Base-by-base conservation (phyloP, 139 green algal genomes). In the Coccomyxa sp. region DNA sequence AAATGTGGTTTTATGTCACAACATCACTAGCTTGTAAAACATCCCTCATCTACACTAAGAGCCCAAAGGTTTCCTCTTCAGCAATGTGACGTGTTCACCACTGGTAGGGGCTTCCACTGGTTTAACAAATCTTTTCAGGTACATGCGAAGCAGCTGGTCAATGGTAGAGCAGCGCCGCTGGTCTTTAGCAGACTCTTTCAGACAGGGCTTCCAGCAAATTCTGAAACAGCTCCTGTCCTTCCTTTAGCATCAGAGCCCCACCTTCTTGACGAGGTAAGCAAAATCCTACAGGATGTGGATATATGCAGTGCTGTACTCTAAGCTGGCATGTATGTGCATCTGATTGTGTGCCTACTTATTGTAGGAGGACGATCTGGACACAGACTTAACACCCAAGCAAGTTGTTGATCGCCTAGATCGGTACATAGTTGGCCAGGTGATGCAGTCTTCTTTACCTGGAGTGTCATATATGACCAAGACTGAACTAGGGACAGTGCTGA, bases 371-470 rank as follows among this genome's bases (percentile, higher is more conserved):
- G 74, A 88, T 1, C 32, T 81, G 59, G 67, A 74, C n/a, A 67
- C 59, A 38, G 79, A 83, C 30, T 76, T 94, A 30, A 96, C 94
- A 18, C 93, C 92, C 28, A 75, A 63, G n/a, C 81, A 92, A 77
- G 91, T 97, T 45, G 93, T 97, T 17, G 89, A 95, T 71, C 82
- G 89, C 71, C 86, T 99, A 30, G 96, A 98, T 82, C 89, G 91
- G 0, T 92, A 92, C 89, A 98, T 98, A 74, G 92, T 99, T 17
- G 96, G 95, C 11, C 94, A 97, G 85, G 84, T 88, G 58, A 14
- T 67, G 28, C 66, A 63, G 25, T 28, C 63, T 59, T 30, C 15
- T 7, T 67, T 13, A 71, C 3, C 13, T 68, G 14, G 77, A 30
- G 13, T 66, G 1, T n/a, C 76, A 80, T 18, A 14, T 57, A 27